These are phyloP conservation scores for Cyclocybe aegerita DNA, from an alignment of 768 basidiomycete species.

Conservation along the genomic window DNA sequence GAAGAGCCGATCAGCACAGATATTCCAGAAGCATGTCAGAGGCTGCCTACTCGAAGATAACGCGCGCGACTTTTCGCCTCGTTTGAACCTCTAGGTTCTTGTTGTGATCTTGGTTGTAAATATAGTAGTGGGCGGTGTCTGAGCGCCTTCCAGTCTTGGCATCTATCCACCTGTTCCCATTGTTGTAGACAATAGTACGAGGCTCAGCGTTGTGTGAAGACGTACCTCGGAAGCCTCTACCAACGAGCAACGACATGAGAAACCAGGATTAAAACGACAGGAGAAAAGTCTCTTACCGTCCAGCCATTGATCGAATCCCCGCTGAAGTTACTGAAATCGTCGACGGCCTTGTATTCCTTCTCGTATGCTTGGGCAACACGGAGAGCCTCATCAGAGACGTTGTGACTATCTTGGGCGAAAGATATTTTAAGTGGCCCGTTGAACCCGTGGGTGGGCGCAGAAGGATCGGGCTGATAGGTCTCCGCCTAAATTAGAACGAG, in stretches of 20 bases:
- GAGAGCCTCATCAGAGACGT: slow-evolving; percentile 47
- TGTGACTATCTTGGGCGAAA: slow-evolving; percentile 33
- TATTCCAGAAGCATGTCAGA: not conserved
- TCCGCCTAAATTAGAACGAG: slow-evolving; percentile 31
- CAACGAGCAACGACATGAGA: no score
- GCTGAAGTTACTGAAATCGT: slow-evolving; percentile 48
- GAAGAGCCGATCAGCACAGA: not conserved
- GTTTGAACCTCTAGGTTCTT: slow-evolving; percentile 38
- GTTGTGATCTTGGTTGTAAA: slow-evolving; percentile 44
- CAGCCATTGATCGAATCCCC: slow-evolving; percentile 22
- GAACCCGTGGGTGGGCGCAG: slow-evolving; percentile 41
- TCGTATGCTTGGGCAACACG: slow-evolving; percentile 46
- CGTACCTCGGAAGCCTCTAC: no score
- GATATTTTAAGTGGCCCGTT: slow-evolving; percentile 53
- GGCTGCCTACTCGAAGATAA: slow-evolving; percentile 44
- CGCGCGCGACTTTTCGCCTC: slow-evolving; percentile 39
- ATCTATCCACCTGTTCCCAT: slow-evolving; percentile 44
- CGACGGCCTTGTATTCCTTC: slow-evolving; percentile 37
- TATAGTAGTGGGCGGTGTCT: slow-evolving; percentile 50
- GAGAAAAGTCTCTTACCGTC: slow-evolving; percentile 8
- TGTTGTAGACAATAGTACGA: no score
- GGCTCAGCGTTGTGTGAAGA: no score
- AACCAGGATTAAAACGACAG: no score
- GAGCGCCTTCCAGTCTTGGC: slow-evolving; percentile 51
- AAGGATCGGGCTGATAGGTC: slow-evolving; percentile 30